These are phyloP conservation scores for Croton laevigatus DNA, from an alignment of 441 rosid genomes.

Conservation along the genomic window DNA sequence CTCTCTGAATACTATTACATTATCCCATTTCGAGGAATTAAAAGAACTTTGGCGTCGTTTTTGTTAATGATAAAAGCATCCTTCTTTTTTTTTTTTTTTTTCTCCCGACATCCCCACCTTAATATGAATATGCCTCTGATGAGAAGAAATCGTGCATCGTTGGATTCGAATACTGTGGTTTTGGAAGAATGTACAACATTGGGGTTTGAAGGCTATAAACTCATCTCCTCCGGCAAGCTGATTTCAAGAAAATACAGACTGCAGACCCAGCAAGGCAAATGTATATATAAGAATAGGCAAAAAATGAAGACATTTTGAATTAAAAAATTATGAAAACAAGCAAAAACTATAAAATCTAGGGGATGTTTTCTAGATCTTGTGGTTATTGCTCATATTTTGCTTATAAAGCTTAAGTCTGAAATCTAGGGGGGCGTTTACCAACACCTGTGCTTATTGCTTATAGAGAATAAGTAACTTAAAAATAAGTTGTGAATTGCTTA, in stretches of 20 bases:
- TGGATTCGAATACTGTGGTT: neutral
- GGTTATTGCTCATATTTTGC: too few relatives aligned
- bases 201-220: conserved; percentile 38
- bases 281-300: neutral
- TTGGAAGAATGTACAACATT: conserved; percentile 24
- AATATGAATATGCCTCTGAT: neutral
- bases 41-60: neutral
- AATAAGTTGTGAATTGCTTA: too few relatives aligned
- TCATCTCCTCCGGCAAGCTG: conserved; percentile 78
- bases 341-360: too few relatives aligned
- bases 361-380: too few relatives aligned
- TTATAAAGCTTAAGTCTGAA: too few relatives aligned
- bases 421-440: too few relatives aligned
- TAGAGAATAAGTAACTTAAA: too few relatives aligned
- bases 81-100: too few relatives aligned
- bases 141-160: neutral
- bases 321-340: too few relatives aligned
- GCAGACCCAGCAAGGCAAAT: conserved; percentile 34
- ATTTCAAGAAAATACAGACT: conserved; percentile 86
- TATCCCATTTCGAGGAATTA: neutral
- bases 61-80: neutral
- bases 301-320: neutral
- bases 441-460: too few relatives aligned
- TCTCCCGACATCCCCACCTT: neutral
- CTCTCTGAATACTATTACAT: neutral